Conservation (phyloP, 1,284 basidiomycete species). For the Volvariella surrecta region DNA sequence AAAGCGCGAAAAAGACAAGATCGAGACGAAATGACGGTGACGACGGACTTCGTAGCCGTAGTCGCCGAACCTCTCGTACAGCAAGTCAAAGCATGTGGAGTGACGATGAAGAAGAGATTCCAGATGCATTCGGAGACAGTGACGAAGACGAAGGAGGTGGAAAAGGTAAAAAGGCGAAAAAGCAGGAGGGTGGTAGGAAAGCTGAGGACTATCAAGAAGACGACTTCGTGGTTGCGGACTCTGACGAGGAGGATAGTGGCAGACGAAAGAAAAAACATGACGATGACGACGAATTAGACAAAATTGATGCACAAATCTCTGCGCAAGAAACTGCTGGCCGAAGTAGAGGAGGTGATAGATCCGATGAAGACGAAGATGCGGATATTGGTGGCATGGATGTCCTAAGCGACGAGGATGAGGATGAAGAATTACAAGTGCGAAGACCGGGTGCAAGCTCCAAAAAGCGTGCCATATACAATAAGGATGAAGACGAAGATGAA, state of each 20-base stretch:
- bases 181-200: slow-evolving; percentile 29
- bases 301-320: slow-evolving; percentile 58
- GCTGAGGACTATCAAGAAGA: slow-evolving; percentile 70
- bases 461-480: slow-evolving; percentile 42
- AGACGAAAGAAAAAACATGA: too few species aligned
- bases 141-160: slow-evolving; percentile 27
- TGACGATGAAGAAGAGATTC: slow-evolving; percentile 53
- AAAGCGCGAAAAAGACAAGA: slow-evolving; percentile 54
- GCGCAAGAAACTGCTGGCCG: slow-evolving; percentile 24
- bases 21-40: slow-evolving; percentile 39
- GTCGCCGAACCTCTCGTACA: slow-evolving; percentile 39
- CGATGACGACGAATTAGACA: slow-evolving; percentile 56
- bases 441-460: slow-evolving; percentile 40
- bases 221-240: slow-evolving; percentile 73
- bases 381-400: slow-evolving; percentile 56
- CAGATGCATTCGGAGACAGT: slow-evolving; percentile 42
- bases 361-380: slow-evolving; percentile 26
- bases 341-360: slow-evolving; percentile 21
- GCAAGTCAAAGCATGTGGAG: slow-evolving; percentile 41
- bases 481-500: slow-evolving; percentile 60
- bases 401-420: slow-evolving; percentile 65
- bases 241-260: slow-evolving; percentile 51
- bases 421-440: slow-evolving; percentile 55
- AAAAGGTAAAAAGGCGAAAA: slow-evolving; percentile 33
- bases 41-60: slow-evolving; percentile 34